These are phyloP conservation scores for Aquilaria malaccensis DNA, from an alignment of 345 rosid genomes.

Conservation along the genomic window DNA sequence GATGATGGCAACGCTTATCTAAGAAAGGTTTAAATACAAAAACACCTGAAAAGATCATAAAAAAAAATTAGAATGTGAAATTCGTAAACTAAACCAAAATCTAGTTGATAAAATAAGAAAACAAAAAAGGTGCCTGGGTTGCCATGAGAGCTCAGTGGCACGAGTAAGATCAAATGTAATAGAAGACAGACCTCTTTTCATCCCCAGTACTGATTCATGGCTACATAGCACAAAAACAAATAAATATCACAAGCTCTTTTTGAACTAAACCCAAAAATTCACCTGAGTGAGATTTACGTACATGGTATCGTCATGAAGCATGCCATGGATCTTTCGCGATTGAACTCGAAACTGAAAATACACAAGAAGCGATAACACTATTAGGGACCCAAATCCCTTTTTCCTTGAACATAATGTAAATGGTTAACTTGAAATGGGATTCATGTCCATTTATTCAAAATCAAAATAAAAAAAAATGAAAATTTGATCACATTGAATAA, in stretches of 20 bases:
- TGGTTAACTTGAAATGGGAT: too few relatives aligned
- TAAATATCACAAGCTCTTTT: background rate
- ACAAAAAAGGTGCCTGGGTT: conserved; percentile 47
- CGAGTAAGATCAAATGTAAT: conserved; percentile 61
- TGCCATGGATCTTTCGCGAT: conserved; percentile 27
- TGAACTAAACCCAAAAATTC: background rate
- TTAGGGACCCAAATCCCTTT: too few relatives aligned
- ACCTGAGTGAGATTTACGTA: conserved; percentile 7
- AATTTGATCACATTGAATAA: too few relatives aligned
- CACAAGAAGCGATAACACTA: conserved; percentile 17
- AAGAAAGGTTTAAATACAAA: conserved; percentile 64
- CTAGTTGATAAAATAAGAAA: background rate
- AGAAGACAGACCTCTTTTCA: conserved; percentile 38
- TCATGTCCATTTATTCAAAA: too few relatives aligned
- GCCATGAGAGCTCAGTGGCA: conserved; percentile 87
- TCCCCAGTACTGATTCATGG: conserved; percentile 33
- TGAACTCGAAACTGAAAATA: conserved; percentile 29
- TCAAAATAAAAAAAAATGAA: too few relatives aligned
- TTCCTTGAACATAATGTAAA: too few relatives aligned
- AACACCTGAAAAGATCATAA: conserved; percentile 47
- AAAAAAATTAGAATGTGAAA: background rate
- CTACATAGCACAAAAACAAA: conserved; percentile 22
- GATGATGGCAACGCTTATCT: conserved; percentile 76
- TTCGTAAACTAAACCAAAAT: background rate
- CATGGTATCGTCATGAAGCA: conserved; percentile 25